Evolutionary conservation across 2,329 filamentous ascomycete species (phyloP), one percentile per base, ranked within the genome.

Genomic region (Cytospora chrysosperma): DNA sequence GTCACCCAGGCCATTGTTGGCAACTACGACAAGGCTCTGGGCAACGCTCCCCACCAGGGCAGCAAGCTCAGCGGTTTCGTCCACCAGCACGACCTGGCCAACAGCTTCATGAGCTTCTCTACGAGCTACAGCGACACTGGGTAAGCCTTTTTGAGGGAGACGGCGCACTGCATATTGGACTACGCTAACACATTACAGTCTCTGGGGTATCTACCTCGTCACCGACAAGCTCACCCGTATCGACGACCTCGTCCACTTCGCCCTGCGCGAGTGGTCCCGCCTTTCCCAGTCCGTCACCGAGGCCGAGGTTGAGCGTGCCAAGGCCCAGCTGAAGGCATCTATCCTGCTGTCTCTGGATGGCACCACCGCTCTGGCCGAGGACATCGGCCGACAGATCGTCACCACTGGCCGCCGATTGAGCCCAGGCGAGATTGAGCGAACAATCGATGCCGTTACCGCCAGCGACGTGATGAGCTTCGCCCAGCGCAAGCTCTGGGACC

Each of bases 41-140:
- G 96, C 75, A 97, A 95, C 80, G 95, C 95, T 65, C 90, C 93
- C 69, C 95, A 97, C 84, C 90, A 97, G 75, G 95, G 96, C 73
- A 97, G 93, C 91, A 97, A 96, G 86, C 92, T 99, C 73, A 97
- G 92, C 84, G 88, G 90, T 69, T 92, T 95, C 74, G 89, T 99
- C 71, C 91, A 96, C 85, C 89, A 96, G 81, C 88, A 98, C 82
- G 89, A 93, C 78, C 87, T 99, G 67, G 95, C 95, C 79, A 99
- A 97, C 85, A 97, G 93, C 87, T 99, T 97, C 86, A 99, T 99
- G 96, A 96, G 92, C 84, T 99, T 99, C 84, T 97, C 93, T 70
- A 99, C 95, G 70, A 97, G 92, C 85, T 99, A 99, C 83, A 98
- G 93, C 76, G 95, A 99, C 79, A 99, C 95, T 77, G 95, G 93